Percentiles rank a stretch among this genome's conserved stretches.
Evolutionary conservation across 2,329 filamentous ascomycete genomes (phyloP).

Genomic region (Aotearoamyces nothofagi): DNA sequence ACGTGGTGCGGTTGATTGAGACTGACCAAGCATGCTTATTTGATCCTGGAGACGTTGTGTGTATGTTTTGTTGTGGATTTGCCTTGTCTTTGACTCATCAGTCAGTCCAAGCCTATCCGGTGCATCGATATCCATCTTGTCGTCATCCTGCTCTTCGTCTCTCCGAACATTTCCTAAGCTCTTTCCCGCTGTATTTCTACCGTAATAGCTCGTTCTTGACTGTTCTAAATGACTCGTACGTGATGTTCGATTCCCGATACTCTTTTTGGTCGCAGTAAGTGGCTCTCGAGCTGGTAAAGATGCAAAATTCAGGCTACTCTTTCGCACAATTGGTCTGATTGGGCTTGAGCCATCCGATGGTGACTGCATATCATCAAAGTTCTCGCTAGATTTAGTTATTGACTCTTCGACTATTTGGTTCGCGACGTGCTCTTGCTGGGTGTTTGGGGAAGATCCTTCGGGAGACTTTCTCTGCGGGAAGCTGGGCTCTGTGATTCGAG

Average conservation of each 20-base stretch:
- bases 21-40: constrained; percentile 59
- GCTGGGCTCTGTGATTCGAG: background rate
- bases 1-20: constrained; percentile 20
- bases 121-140: constrained; percentile 31
- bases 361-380: constrained; percentile 38
- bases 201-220: constrained; percentile 58
- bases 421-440: too few relatives aligned
- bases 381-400: too few relatives aligned
- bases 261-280: constrained; percentile 69
- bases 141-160: constrained; percentile 22
- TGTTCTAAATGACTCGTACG: constrained; percentile 67
- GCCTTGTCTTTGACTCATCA: constrained; percentile 32
- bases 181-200: constrained; percentile 57
- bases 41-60: constrained; percentile 86
- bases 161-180: constrained; percentile 38
- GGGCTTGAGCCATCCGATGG: constrained; percentile 60
- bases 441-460: too few relatives aligned
- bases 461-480: background rate
- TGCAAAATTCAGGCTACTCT: constrained; percentile 91
- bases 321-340: constrained; percentile 63
- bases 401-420: too few relatives aligned
- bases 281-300: constrained; percentile 85
- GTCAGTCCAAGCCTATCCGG: constrained; percentile 22
- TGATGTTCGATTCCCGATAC: constrained; percentile 57
- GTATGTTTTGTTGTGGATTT: constrained; percentile 71